These are phyloP conservation scores for Chlorella sp. DNA, from an alignment of 139 green algal genomes.

Conservation along the genomic window DNA sequence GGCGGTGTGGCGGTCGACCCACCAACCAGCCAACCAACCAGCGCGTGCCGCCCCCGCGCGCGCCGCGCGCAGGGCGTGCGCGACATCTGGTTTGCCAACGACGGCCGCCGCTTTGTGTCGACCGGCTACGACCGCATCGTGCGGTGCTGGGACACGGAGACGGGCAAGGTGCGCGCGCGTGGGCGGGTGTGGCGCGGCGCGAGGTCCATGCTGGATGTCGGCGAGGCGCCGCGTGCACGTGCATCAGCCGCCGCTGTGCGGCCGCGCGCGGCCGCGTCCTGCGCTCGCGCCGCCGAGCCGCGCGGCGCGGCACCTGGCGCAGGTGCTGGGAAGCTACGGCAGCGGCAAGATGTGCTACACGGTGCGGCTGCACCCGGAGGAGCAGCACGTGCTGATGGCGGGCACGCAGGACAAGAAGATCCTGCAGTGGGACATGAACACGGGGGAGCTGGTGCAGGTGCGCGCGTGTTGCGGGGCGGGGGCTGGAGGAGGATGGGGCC, in stretches of 20 bases:
- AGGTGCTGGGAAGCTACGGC: too few species aligned
- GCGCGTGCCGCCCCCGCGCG: too few species aligned
- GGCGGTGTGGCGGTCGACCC: too few species aligned
- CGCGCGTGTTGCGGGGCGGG: neutral
- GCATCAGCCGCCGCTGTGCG: too few species aligned
- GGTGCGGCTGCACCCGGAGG: constrained; percentile 89
- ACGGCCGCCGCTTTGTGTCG: constrained; percentile 87
- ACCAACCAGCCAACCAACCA: too few species aligned
- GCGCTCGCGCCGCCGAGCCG: too few species aligned
- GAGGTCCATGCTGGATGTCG: neutral
- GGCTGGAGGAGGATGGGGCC: neutral
- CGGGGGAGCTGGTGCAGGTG: constrained; percentile 80
- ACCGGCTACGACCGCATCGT: constrained; percentile 91
- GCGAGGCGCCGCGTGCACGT: too few species aligned
- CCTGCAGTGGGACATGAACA: constrained; percentile 91
- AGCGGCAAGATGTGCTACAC: constrained; percentile 85
- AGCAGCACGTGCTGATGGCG: constrained; percentile 89
- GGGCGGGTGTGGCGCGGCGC: too few species aligned
- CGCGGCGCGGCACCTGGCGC: too few species aligned
- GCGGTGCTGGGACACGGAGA: constrained; percentile 98
- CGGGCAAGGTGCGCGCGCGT: constrained; percentile 78
- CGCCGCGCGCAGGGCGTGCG: constrained; percentile 75
- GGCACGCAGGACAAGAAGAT: constrained; percentile 89
- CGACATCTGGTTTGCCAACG: constrained; percentile 90
- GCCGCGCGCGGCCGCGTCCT: too few species aligned